Conservation (phyloP, 805 yeast genomes). For the Pachysolen tannophilus region DNA sequence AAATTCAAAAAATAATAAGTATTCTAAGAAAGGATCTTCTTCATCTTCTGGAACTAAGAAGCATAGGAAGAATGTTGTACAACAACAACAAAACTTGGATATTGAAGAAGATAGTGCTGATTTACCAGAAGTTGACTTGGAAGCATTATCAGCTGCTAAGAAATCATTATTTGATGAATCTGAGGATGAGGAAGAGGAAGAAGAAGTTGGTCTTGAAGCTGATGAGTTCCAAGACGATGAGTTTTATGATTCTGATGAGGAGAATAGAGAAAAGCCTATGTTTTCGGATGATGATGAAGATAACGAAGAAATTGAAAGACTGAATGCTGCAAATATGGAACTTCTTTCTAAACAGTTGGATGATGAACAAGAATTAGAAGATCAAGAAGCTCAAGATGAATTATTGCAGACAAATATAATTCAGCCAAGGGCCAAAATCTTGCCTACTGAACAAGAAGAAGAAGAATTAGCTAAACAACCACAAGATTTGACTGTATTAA, state of each 20-base stretch:
- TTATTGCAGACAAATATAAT: slow-evolving; percentile 46
- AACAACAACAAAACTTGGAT: slow-evolving; percentile 18
- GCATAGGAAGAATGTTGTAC: slow-evolving; percentile 17
- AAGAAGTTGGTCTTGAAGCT: slow-evolving; percentile 28
- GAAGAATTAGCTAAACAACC: slow-evolving; percentile 42
- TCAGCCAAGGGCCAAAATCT: slow-evolving; percentile 70
- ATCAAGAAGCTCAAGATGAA: slow-evolving; percentile 53
- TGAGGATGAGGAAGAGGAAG: slow-evolving; percentile 50
- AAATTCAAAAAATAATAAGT: slow-evolving; percentile 19
- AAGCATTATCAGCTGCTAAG: slow-evolving; percentile 60
- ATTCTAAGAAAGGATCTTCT: slow-evolving; percentile 13
- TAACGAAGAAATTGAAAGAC: slow-evolving; percentile 56
- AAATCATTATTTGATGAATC: slow-evolving; percentile 73
- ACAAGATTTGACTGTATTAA: slow-evolving; percentile 69
- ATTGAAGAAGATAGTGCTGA: slow-evolving; percentile 35
- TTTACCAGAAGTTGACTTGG: slow-evolving; percentile 59
- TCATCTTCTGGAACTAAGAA: slow-evolving; percentile 14
- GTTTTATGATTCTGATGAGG: slow-evolving; percentile 59
- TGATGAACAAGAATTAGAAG: slow-evolving; percentile 48
- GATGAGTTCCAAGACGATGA: slow-evolving; percentile 34
- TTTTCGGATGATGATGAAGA: slow-evolving; percentile 72
- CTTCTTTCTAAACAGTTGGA: slow-evolving; percentile 63
- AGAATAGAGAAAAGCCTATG: slow-evolving; percentile 54
- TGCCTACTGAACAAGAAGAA: slow-evolving; percentile 67
- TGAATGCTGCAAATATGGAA: slow-evolving; percentile 81